Evolutionary conservation across 208 protist genomes (phyloP), one percentile per base, ranked within the genome.

Genomic region (Trypanosoma conorhini): DNA sequence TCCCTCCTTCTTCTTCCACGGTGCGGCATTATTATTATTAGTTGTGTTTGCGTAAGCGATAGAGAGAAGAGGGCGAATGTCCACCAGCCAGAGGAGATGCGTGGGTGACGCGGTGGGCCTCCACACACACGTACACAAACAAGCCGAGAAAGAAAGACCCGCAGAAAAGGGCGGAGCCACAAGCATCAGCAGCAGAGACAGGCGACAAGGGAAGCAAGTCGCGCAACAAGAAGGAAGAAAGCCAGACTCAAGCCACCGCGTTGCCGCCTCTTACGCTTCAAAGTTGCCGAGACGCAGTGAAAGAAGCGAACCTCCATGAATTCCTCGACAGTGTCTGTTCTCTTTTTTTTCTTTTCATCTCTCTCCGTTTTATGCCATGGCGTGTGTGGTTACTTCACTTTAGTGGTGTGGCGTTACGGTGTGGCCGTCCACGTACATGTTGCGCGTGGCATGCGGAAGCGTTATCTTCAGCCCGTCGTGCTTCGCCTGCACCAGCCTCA

Each of bases 371-470:
- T 38, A n/a, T n/a, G n/a, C n/a, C n/a, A n/a, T n/a, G n/a, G n/a
- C 33, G 33, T 38, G 33, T 38, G 13, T 21, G 4, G 30, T 42
- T 46, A 22, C 42, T 3, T 48, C 48, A 44, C 22, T 42, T 63
- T 54, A 76, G n/a, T 71, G 93, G 71, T 97, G 93, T 9, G 92
- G 92, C 31, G 78, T 75, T 5, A 89, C 81, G 26, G 75, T 90
- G 24, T 91, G 89, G 19, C 94, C 94, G 73, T 97, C 94, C 48
- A 97, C 92, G 69, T 93, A 93, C 90, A 97, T 94, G 79, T 97
- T 97, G 1, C 94, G 82, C 35, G 94, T 97, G 8, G 92, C 92
- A 38, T 79, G 78, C 3, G 94, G 94, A 65, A 97, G 77, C 52
- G 44, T 74, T 56, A 97, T 80, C 48, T 85, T 83, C 62, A 96